Percentiles rank a stretch among this genome's conserved stretches.
These are phyloP conservation scores for Lupinus albus DNA, from an alignment of 306 rosid genomes.

Conservation along the genomic window DNA sequence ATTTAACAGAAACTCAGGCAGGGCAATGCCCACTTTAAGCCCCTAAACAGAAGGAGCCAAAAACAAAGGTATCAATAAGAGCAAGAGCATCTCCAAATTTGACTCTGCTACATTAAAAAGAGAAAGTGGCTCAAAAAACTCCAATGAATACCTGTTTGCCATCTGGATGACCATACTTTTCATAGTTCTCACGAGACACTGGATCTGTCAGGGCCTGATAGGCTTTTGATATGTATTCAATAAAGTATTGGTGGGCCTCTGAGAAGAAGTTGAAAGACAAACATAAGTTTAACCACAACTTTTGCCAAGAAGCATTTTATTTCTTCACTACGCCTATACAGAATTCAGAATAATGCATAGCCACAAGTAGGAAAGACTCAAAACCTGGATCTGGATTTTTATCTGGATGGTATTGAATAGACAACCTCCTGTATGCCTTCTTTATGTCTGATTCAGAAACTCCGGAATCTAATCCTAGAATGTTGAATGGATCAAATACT, in stretches of 20 bases:
- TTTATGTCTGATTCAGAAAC: constrained; percentile 59
- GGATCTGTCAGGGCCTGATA: constrained; percentile 74
- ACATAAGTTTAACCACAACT: background rate
- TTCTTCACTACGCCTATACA: background rate
- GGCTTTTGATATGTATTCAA: constrained; percentile 67
- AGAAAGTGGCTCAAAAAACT: background rate
- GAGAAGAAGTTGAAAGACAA: background rate
- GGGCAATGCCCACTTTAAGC: constrained; percentile 75
- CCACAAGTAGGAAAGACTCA: constrained; percentile 18
- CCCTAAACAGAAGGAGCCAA: constrained; percentile 47
- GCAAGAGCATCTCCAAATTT: background rate
- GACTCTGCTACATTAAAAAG: background rate
- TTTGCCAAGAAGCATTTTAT: background rate
- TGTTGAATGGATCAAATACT: constrained; percentile 65
- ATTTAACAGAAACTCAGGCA: constrained; percentile 61
- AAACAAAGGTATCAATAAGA: background rate
- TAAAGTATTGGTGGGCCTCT: constrained; percentile 66
- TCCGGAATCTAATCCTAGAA: constrained; percentile 61
- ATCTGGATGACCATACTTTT: constrained; percentile 76
- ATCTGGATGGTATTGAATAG: constrained; percentile 71
- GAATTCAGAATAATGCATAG: background rate
- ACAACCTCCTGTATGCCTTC: constrained; percentile 67
- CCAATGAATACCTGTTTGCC: constrained; percentile 62
- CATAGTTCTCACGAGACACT: constrained; percentile 64
- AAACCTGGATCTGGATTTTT: constrained; percentile 80